These are phyloP conservation scores for Iris macrosiphon DNA, from an alignment of 106 monocot species.

Conservation along the genomic window DNA sequence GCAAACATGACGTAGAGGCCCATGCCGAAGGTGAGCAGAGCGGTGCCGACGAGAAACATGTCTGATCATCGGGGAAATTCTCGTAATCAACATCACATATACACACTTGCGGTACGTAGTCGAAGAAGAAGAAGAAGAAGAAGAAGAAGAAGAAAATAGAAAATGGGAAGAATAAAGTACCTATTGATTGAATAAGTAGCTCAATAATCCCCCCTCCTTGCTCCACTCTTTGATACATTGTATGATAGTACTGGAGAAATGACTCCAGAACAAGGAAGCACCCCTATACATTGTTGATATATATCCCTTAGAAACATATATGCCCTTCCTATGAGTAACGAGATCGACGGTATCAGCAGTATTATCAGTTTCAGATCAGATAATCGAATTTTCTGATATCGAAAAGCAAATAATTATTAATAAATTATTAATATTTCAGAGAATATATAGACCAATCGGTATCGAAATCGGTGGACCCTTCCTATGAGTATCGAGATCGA, in stretches of 20 bases:
- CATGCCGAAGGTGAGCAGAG: slow-evolving; percentile 35
- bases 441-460: slow-evolving; percentile 28
- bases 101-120: too few relatives aligned
- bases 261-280: slow-evolving; percentile 27
- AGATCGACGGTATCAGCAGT: too few relatives aligned
- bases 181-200: slow-evolving; percentile 28
- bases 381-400: too few relatives aligned
- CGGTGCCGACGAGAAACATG: slow-evolving; percentile 45
- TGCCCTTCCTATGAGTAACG: too few relatives aligned
- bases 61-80: slow-evolving; percentile 6
- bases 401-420: too few relatives aligned
- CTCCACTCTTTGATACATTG: slow-evolving; percentile 9
- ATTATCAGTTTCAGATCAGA: too few relatives aligned
- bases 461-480: too few relatives aligned
- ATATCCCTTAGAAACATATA: too few relatives aligned
- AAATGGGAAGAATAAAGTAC: not conserved
- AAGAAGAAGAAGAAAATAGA: not conserved
- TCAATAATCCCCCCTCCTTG: slow-evolving; percentile 23
- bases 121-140: too few relatives aligned
- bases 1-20: slow-evolving; percentile 37
- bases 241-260: slow-evolving; percentile 15
- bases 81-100: too few relatives aligned
- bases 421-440: too few relatives aligned
- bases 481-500: too few relatives aligned
- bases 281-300: slow-evolving; percentile 17